Evolutionary conservation across 169 alveolate species (phyloP).

Genomic region (Cyclospora cayetanensis): DNA sequence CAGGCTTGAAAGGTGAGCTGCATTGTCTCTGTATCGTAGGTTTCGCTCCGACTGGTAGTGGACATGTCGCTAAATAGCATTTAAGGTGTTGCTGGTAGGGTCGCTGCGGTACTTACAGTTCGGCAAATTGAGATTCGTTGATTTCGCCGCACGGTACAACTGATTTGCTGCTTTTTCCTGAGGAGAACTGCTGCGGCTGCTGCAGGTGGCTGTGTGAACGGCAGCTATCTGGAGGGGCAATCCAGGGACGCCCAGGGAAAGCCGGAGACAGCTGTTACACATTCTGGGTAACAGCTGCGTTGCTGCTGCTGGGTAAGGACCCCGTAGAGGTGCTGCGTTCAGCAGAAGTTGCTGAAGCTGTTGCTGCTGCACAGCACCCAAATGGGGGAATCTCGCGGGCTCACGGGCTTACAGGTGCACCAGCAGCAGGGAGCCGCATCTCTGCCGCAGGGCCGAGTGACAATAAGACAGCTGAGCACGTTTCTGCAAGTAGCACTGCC

Average conservation of each 20-base stretch:
- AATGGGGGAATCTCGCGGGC: slow-evolving; percentile 70
- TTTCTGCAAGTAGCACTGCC: not conserved
- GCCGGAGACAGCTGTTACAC: slow-evolving; percentile 77
- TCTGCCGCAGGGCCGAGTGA: not conserved
- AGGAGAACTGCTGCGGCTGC: slow-evolving; percentile 55
- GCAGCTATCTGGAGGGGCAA: slow-evolving; percentile 59
- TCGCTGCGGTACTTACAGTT: too few species aligned
- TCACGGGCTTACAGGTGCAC: not conserved
- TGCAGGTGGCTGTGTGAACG: slow-evolving; percentile 73
- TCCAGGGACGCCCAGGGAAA: slow-evolving; percentile 79
- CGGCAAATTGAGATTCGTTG: too few species aligned
- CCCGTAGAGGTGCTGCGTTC: not conserved
- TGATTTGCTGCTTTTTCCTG: too few species aligned
- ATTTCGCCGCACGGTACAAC: too few species aligned
- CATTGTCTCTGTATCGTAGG: too few species aligned
- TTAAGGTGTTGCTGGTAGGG: too few species aligned
- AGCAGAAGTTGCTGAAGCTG: not conserved
- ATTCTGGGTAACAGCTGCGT: slow-evolving; percentile 79
- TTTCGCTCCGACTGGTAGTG: too few species aligned
- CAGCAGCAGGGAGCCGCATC: not conserved
- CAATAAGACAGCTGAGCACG: not conserved
- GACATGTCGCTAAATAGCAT: too few species aligned
- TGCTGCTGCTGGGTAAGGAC: slow-evolving; percentile 67
- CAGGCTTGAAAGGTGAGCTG: slow-evolving; percentile 42
- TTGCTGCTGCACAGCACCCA: slow-evolving; percentile 48